phyloP scores from a whole-genome alignment of 2,329 filamentous ascomycete species.

The Mycogone perniciosa region DNA sequence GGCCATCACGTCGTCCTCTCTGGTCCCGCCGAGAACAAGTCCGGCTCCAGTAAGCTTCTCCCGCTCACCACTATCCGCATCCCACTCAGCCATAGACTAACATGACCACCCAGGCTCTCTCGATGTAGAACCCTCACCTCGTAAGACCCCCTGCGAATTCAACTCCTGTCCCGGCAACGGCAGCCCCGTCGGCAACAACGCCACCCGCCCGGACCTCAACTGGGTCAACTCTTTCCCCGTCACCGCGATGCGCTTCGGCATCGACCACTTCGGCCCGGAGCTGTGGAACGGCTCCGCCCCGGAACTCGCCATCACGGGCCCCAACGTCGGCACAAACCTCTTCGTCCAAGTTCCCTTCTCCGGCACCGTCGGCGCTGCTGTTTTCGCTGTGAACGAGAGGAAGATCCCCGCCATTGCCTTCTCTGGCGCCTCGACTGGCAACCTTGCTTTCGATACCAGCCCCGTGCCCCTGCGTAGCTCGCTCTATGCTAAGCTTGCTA shows the following conservation, averaged over 20 bases:
- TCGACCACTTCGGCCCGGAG: slow-evolving; percentile 4
- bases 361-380: slow-evolving; percentile 61
- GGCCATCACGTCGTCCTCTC: slow-evolving; percentile 59
- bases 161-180: slow-evolving; percentile 53
- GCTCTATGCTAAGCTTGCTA: slow-evolving; percentile 59
- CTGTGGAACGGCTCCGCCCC: slow-evolving; percentile 35
- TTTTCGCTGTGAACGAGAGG: slow-evolving; percentile 46
- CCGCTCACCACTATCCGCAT: too few relatives aligned
- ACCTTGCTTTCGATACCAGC: slow-evolving; percentile 46
- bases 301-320: slow-evolving; percentile 60
- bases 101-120: slow-evolving; percentile 39
- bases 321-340: slow-evolving; percentile 55
- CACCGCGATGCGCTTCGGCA: slow-evolving; percentile 25
- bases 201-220: slow-evolving; percentile 52
- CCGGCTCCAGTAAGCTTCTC: slow-evolving; percentile 46
- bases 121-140: slow-evolving; percentile 38
- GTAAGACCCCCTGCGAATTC: slow-evolving; percentile 51
- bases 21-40: slow-evolving; percentile 60
- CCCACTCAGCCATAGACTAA: neutral
- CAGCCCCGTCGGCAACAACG: slow-evolving; percentile 51
- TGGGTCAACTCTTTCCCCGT: slow-evolving; percentile 68
- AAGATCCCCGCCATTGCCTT: slow-evolving; percentile 64
- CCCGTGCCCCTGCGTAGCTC: slow-evolving; percentile 47
- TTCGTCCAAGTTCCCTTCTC: slow-evolving; percentile 52
- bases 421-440: slow-evolving; percentile 46